Conservation (phyloP, 768 basidiomycete genomes). For the Psilocybe cubensis region DNA sequence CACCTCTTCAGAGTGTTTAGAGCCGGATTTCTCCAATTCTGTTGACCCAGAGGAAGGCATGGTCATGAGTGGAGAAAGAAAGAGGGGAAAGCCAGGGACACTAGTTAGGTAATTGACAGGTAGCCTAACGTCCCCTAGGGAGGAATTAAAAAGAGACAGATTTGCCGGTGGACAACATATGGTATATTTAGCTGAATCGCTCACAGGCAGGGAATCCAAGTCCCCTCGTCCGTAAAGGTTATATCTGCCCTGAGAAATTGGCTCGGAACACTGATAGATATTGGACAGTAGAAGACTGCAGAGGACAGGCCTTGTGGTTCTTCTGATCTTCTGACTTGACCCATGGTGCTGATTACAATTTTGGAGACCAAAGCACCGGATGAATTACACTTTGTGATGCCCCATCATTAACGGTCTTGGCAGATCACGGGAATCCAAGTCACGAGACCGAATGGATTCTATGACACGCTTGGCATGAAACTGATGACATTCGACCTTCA, state of each 20-base stretch:
- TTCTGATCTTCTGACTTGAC: background rate
- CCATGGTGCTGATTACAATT: background rate
- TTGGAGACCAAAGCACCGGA: background rate
- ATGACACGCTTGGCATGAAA: background rate
- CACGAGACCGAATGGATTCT: background rate
- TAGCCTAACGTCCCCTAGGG: background rate
- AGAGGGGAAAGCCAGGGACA: background rate
- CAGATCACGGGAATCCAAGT: background rate
- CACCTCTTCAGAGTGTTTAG: background rate
- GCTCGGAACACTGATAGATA: no score
- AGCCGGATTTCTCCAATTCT: background rate
- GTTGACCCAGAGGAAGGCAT: background rate
- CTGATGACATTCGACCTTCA: background rate
- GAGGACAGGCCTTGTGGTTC: background rate
- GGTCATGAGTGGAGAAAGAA: background rate
- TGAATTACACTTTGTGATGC: background rate
- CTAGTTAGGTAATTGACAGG: background rate
- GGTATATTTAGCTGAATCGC: background rate
- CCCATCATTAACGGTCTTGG: background rate
- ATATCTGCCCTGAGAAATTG: no score
- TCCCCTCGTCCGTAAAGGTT: no score
- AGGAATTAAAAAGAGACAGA: background rate
- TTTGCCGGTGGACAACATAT: background rate
- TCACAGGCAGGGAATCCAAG: no score
- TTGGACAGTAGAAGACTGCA: no score